Base-by-base conservation (phyloP, 441 rosid genomes). In the Codiaeum variegatum region DNA sequence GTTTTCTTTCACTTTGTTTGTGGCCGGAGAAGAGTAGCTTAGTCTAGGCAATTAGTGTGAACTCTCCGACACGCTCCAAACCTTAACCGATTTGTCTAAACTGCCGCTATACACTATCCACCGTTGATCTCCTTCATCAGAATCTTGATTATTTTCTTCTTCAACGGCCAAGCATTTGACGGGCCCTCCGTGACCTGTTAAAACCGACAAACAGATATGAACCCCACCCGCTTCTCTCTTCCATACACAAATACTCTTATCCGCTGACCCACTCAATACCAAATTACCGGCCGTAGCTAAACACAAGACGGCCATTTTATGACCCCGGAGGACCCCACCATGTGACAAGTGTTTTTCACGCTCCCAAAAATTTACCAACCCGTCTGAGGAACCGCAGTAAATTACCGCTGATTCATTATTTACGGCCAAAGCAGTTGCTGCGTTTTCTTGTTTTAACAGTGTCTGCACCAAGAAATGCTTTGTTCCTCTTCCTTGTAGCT, bases 21-120 rank as follows among this genome's bases (percentile, higher is more conserved):
- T 26, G 58, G 55, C 9, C 38, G 72, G 74, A 59, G 19, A 73
- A 38, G 21, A 66, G 26, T 28, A 12, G 18, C 76, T 75, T 3
- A 42, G 10, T 60, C 60, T 59, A 31, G 73, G 66, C 1, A 73
- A 62, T 52, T 69, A 65, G 46, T 62, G 12, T n/a, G 8, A 18
- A 18, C 56, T 75, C 78, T 90, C 93, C 0, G 88, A 83, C 69
- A 92, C 92, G 80, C 91, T 81, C 97, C 98, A 94, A 79, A 94
- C 86, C 75, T 91, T 92, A 31, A 94, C 93, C 1, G 97, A 87
- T 78, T 85, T 88, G 66, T 94, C 97, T 62, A 94, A 68, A 73
- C 98, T 94, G 49, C 98, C 98, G 52, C 97, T 94, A 56, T 91
- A 94, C 67, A 91, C 77, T 36, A 85, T 85, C 97, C 97, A 92